A percentile compares a stretch with the other conserved stretches of the same genome.
phyloP scores from a whole-genome alignment of 306 rosid species.

The Cucurbita argyrosperma region DNA sequence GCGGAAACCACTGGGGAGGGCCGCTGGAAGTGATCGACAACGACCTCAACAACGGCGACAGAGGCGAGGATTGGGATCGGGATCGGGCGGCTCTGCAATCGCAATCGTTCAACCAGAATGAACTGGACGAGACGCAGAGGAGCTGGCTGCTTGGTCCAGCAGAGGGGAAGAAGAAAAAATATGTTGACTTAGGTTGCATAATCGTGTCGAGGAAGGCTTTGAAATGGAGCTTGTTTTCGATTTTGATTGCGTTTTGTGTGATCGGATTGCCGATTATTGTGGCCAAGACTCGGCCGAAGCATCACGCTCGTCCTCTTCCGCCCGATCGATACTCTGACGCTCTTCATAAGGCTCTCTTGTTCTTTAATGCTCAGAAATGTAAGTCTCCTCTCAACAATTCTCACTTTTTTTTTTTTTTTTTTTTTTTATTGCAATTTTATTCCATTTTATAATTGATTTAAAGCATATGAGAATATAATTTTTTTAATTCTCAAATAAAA shows the following conservation, averaged over 20 bases:
- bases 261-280: conserved; percentile 41
- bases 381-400: not conserved
- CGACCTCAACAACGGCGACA: not conserved
- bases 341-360: conserved; percentile 40
- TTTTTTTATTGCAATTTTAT: not conserved
- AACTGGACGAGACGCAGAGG: conserved; percentile 27
- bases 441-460: too few species aligned
- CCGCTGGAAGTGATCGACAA: conserved; percentile 17
- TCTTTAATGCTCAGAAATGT: conserved; percentile 59
- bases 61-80: conserved; percentile 24
- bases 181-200: conserved; percentile 50
- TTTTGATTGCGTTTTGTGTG: conserved; percentile 24
- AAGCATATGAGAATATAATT: too few species aligned
- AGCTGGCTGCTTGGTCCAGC: conserved; percentile 35
- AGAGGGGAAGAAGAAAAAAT: conserved; percentile 12
- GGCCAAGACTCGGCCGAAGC: conserved; percentile 22
- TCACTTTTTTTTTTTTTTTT: not conserved
- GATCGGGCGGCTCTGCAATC: conserved; percentile 28
- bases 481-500: too few species aligned
- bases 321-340: conserved; percentile 49
- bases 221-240: conserved; percentile 20
- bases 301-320: conserved; percentile 5
- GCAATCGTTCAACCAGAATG: not conserved
- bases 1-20: conserved; percentile 53
- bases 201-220: conserved; percentile 23